phyloP scores from a whole-genome alignment of 257 asterid species.

The Dorcoceras hygrometricum region DNA sequence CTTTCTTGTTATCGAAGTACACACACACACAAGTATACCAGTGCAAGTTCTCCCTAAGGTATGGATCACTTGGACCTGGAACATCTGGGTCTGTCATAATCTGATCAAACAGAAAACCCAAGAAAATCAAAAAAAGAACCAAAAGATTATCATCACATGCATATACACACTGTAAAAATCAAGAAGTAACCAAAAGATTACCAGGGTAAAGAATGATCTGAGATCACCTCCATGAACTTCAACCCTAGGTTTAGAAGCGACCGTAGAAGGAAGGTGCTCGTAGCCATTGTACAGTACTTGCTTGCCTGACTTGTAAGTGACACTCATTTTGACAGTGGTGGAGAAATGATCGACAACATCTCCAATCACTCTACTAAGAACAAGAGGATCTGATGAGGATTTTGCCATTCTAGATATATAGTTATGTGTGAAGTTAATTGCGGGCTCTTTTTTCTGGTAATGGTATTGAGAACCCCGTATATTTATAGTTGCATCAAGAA shows the following conservation, averaged over 20 bases:
- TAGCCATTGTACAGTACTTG: conserved; percentile 68
- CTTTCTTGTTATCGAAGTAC: too few species aligned
- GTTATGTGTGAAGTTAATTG: background rate
- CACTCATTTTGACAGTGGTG: conserved; percentile 52
- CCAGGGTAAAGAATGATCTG: conserved; percentile 84
- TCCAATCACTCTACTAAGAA: conserved; percentile 69
- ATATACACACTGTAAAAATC: too few species aligned
- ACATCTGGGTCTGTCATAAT: conserved; percentile 74
- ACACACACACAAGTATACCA: conserved; percentile 32
- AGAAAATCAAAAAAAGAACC: too few species aligned
- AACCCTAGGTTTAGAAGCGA: conserved; percentile 61
- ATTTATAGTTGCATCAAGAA: conserved; percentile 44
- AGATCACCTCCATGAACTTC: conserved; percentile 75
- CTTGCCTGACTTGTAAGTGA: conserved; percentile 57
- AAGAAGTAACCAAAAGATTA: conserved; percentile 24
- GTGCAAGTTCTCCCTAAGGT: conserved; percentile 65
- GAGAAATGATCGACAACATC: conserved; percentile 68
- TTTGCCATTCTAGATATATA: conserved; percentile 16
- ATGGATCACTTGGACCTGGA: conserved; percentile 79
- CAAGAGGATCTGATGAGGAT: conserved; percentile 53
- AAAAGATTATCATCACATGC: too few species aligned
- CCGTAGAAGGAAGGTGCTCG: conserved; percentile 64
- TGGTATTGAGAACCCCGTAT: conserved; percentile 26
- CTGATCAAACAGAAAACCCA: conserved; percentile 29
- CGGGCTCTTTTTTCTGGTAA: conserved; percentile 18